Evolutionary conservation across 352 stramenopile species (phyloP).

Genomic region (Globisporangium solare): DNA sequence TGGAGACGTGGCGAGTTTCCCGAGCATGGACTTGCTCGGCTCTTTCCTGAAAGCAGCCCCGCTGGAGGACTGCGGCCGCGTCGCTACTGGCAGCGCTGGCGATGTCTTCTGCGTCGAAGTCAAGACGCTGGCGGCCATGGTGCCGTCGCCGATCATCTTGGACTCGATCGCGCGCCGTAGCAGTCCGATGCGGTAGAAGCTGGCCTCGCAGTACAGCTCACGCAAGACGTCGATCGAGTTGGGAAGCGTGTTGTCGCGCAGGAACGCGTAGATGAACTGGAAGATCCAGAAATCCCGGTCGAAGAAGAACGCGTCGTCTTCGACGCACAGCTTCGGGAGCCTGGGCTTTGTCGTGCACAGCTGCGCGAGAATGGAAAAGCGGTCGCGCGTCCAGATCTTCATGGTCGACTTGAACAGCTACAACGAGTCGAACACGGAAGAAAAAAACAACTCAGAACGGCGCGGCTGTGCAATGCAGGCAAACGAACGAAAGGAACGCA

Average conservation of each 20-base stretch:
- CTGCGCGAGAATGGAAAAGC: slow-evolving; percentile 79
- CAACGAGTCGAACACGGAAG: no score
- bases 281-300: slow-evolving; percentile 75
- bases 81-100: not conserved
- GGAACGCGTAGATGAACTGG: slow-evolving; percentile 62
- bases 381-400: slow-evolving; percentile 66
- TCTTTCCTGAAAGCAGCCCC: no score
- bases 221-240: slow-evolving; percentile 51
- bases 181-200: slow-evolving; percentile 69
- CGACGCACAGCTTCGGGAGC: slow-evolving; percentile 40
- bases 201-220: slow-evolving; percentile 77
- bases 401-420: slow-evolving; percentile 74
- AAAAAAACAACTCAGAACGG: no score
- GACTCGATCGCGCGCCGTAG: slow-evolving; percentile 73
- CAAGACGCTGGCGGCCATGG: slow-evolving; percentile 27
- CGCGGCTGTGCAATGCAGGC: no score
- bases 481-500: slow-evolving; percentile 9
- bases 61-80: not conserved
- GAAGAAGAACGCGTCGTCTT: slow-evolving; percentile 65
- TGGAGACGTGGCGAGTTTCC: not conserved
- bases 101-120: slow-evolving; percentile 1
- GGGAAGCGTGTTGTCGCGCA: slow-evolving; percentile 59
- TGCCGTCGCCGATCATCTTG: slow-evolving; percentile 62
- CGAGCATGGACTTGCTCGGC: not conserved
- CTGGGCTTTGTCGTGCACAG: slow-evolving; percentile 64